Conservation (phyloP, 352 stramenopile species). For the Phytophthora fragariae region DNA sequence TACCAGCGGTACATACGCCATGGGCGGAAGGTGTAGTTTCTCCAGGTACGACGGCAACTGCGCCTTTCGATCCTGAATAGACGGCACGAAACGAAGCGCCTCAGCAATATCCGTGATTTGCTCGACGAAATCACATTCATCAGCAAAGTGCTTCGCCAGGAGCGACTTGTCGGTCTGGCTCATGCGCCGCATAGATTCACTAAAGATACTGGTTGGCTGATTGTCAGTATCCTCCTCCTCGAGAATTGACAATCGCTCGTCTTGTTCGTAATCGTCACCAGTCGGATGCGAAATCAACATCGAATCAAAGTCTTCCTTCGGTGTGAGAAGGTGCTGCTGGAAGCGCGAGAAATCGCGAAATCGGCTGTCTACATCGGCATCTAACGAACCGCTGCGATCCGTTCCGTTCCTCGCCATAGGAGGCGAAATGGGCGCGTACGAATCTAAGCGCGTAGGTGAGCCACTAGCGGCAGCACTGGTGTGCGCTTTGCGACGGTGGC, state of each 20-base stretch:
- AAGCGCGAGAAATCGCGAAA: conserved; percentile 90
- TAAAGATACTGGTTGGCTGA: conserved; percentile 82
- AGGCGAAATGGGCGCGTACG: conserved; percentile 51
- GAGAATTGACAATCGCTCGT: conserved; percentile 51
- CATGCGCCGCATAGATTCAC: conserved; percentile 69
- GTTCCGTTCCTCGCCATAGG: conserved; percentile 32
- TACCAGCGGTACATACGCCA: conserved; percentile 89
- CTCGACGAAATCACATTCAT: conserved; percentile 91
- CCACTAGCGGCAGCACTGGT: conserved; percentile 29
- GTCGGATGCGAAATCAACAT: conserved; percentile 50
- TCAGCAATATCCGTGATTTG: conserved; percentile 91
- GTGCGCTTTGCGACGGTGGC: conserved; percentile 65
- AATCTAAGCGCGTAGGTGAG: conserved; percentile 35
- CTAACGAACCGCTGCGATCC: conserved; percentile 32
- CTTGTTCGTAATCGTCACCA: conserved; percentile 52
- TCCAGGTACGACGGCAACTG: conserved; percentile 81
- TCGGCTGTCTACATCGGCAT: conserved; percentile 64
- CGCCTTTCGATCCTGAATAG: conserved; percentile 81
- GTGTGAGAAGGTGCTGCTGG: conserved; percentile 86
- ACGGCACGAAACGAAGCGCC: conserved; percentile 82
- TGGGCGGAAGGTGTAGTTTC: conserved; percentile 84
- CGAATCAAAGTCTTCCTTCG: conserved; percentile 67
- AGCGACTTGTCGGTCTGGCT: conserved; percentile 85
- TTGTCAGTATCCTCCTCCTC: conserved; percentile 79
- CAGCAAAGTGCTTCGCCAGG: conserved; percentile 84